Evolutionary conservation across 179 eudicot species (phyloP).

Genomic region (Camellia oleifera): DNA sequence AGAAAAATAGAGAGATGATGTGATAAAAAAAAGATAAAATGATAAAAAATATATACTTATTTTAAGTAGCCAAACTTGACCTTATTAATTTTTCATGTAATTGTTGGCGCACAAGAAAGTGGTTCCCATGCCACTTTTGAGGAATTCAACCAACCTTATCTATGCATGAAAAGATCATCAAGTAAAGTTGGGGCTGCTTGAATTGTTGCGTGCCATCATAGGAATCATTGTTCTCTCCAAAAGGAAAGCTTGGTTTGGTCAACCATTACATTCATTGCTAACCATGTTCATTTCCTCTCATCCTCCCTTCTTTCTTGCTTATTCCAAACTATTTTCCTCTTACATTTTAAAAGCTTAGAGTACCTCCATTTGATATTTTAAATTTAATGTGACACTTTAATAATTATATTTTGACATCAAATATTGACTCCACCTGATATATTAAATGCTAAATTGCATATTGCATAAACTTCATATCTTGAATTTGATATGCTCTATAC

Average conservation of each 20-base stretch:
- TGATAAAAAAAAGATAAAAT: too few relatives aligned
- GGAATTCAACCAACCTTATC: conserved; percentile 14
- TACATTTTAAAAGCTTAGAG: background rate
- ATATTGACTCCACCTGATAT: too few relatives aligned
- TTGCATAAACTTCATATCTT: too few relatives aligned
- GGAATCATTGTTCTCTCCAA: conserved; percentile 20
- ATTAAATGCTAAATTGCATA: too few relatives aligned
- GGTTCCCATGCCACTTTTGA: background rate
- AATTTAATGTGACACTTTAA: too few relatives aligned
- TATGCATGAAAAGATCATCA: conserved; percentile 20
- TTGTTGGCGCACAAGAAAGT: background rate
- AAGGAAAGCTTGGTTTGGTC: conserved; percentile 20
- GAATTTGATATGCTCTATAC: too few relatives aligned
- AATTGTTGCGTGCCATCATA: conserved; percentile 27
- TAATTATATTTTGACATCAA: too few relatives aligned
- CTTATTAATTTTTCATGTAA: too few relatives aligned
- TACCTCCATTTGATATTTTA: too few relatives aligned
- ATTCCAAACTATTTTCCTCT: background rate
- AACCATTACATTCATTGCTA: conserved; percentile 18
- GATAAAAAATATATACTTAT: too few relatives aligned
- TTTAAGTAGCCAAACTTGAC: too few relatives aligned
- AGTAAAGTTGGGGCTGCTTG: conserved; percentile 7
- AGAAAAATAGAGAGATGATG: too few relatives aligned
- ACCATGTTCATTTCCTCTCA: background rate
- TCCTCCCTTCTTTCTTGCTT: background rate